Evolutionary conservation across 2,329 filamentous ascomycete genomes (phyloP), one percentile per base, ranked within the genome.

Genomic region (Trichoderma sp.): DNA sequence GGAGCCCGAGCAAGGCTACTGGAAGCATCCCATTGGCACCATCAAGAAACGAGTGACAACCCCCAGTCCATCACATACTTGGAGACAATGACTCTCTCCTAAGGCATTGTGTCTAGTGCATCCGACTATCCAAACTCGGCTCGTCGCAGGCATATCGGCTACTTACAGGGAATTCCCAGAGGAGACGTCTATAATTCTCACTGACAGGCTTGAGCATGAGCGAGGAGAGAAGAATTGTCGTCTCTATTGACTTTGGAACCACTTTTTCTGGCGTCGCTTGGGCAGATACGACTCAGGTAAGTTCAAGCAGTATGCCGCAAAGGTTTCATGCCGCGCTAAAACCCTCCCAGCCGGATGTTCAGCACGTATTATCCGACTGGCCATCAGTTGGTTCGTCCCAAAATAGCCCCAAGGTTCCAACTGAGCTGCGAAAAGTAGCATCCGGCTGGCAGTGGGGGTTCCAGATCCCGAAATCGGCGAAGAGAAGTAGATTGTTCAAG

Each of bases 231-330:
- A 83, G 79, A 74, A 82, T 86, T 70, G 80, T 86, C 63, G 80
- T 86, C 70, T 85, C 83, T 24, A 83, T 87, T 69, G 85, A 87
- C 73, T 87, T 87, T 72, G 85, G 85, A 30, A 87, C 85, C 14
- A 87, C 85, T 5, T 87, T 84, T 73, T 85, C 84, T 16, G 85
- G 84, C 34, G 79, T 86, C n/a, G 83, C 83, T 34, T 87, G 83
- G 83, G 82, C 81, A 52, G 80, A 84, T 69, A 82, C 82, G 58
- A 77, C 72, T 59, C 75, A 76, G 46, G 79, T 79, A 77, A 76
- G 78, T 72, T 26, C 26, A 58, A 21, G 18, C 16, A 54, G 66
- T 14, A 56, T 18, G 18, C 16, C 14, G 54, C 71, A 54, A 54
- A 39, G 26, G 55, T 59, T 68, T 51, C 34, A 37, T 49, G 67